A percentile compares a stretch with the other conserved stretches of the same genome.
These are phyloP conservation scores for Bretschneidera sinensis DNA, from an alignment of 345 rosid species.

Conservation along the genomic window DNA sequence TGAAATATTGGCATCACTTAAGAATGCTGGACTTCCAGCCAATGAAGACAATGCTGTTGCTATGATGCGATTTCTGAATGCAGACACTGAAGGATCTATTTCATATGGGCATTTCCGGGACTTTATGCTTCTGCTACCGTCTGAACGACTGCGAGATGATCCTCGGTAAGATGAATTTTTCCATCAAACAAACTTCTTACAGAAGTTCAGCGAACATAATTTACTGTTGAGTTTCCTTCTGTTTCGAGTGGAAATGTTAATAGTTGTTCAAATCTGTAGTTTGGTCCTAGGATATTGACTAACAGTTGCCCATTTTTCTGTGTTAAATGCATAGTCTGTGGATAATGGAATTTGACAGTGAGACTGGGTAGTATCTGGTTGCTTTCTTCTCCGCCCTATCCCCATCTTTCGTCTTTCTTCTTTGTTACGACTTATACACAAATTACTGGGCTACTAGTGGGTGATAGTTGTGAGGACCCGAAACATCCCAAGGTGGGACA, in stretches of 20 bases:
- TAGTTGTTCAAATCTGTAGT: not conserved
- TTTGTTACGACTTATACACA: not conserved
- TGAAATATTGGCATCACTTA: constrained; percentile 83
- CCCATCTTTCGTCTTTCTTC: not conserved
- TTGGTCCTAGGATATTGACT: too few species aligned
- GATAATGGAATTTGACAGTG: not conserved
- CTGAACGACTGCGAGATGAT: constrained; percentile 91
- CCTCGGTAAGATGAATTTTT: constrained; percentile 60
- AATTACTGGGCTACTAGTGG: too few species aligned
- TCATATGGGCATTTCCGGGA: constrained; percentile 96
- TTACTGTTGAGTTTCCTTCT: constrained; percentile 1
- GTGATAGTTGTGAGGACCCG: too few species aligned
- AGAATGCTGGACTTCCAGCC: constrained; percentile 91
- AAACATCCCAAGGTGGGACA: too few species aligned
- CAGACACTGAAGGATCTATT: constrained; percentile 85
- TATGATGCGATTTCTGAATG: constrained; percentile 93
- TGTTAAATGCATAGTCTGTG: not conserved
- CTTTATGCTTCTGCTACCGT: constrained; percentile 92
- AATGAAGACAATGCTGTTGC: constrained; percentile 94
- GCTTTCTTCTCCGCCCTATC: not conserved
- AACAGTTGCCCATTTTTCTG: too few species aligned
- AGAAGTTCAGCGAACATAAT: not conserved
- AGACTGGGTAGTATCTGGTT: not conserved
- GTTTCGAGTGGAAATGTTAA: not conserved
- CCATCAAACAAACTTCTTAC: constrained; percentile 2